phyloP scores from a whole-genome alignment of 805 yeast species.

The Suhomyces kilbournensis region DNA sequence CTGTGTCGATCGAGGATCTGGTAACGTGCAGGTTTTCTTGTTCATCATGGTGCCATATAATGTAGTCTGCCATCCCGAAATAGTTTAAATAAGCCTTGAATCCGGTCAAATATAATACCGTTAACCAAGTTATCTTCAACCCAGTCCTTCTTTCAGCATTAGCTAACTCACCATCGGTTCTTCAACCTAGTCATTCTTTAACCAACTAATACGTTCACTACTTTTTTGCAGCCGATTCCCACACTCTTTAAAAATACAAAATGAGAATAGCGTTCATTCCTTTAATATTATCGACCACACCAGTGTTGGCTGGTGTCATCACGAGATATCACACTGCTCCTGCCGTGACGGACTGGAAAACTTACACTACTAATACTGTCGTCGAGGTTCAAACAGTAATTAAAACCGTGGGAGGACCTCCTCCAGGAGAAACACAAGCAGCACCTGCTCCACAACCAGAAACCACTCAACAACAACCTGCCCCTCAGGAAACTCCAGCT shows the following conservation, averaged over 20 bases:
- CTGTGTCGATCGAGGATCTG: not conserved
- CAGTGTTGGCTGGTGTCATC: slow-evolving; percentile 4
- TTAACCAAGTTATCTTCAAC: not conserved
- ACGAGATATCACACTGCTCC: slow-evolving; percentile 25
- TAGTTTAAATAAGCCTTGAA: not conserved
- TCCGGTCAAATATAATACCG: not conserved
- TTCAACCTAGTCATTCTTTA: not conserved
- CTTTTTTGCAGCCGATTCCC: not conserved
- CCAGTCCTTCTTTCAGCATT: not conserved
- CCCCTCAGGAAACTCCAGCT: not conserved
- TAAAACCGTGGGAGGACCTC: slow-evolving; percentile 17
- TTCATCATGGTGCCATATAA: not conserved
- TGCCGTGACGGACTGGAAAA: slow-evolving; percentile 23
- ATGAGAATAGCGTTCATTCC: slow-evolving; percentile 1
- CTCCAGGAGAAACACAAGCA: slow-evolving; percentile 12
- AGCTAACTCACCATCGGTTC: not conserved
- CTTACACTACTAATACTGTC: slow-evolving; percentile 17
- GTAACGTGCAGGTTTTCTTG: not conserved
- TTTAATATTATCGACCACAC: not conserved
- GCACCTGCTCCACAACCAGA: not conserved
- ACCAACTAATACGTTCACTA: not conserved
- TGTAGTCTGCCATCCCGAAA: not conserved
- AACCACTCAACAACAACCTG: not conserved
- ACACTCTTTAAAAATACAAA: not conserved
- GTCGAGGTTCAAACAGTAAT: slow-evolving; percentile 10